Conservation (phyloP, 768 basidiomycete species). For the Neoboletus brunneissimus region DNA sequence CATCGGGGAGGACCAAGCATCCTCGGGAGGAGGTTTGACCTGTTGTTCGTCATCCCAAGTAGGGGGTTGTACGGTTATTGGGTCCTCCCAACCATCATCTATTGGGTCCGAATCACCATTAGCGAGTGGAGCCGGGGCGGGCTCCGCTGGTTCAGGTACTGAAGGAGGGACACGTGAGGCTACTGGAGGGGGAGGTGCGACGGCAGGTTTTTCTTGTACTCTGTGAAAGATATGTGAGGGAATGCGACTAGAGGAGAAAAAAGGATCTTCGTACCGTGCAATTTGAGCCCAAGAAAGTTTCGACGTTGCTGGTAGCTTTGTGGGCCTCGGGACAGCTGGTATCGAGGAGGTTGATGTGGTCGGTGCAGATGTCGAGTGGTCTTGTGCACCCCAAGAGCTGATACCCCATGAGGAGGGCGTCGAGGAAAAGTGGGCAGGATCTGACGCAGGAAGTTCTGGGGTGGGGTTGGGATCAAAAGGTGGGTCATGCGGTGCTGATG, state of each 20-base stretch:
- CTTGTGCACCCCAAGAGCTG: conserved; percentile 32
- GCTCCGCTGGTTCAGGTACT: conserved; percentile 22
- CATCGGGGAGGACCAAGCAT: conserved; percentile 34
- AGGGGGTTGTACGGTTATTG: conserved; percentile 64
- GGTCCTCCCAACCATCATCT: conserved; percentile 62
- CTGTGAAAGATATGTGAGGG: conserved; percentile 33
- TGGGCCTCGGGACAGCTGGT: conserved; percentile 26
- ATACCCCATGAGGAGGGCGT: conserved; percentile 37
- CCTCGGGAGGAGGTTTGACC: conserved; percentile 32
- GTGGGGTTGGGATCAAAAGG: conserved; percentile 9
- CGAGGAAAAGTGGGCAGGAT: conserved; percentile 19
- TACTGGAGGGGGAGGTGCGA: conserved; percentile 35
- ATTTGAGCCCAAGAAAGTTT: conserved; percentile 87
- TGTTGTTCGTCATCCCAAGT: conserved; percentile 72
- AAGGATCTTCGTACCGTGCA: conserved; percentile 46
- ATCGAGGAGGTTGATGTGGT: conserved; percentile 14
- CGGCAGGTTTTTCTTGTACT: conserved; percentile 61
- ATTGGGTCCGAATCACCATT: conserved; percentile 36
- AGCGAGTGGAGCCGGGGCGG: conserved; percentile 29
- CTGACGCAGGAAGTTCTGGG: conserved; percentile 13
- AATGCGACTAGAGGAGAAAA: neutral
- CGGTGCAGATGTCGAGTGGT: conserved; percentile 36
- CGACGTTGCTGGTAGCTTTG: conserved; percentile 65
- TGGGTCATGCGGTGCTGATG: conserved; percentile 13
- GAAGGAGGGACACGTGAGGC: conserved; percentile 18